Evolutionary conservation across 371 early-diverging fungal species (phyloP).

Genomic region (Saksenaea oblongispora): DNA sequence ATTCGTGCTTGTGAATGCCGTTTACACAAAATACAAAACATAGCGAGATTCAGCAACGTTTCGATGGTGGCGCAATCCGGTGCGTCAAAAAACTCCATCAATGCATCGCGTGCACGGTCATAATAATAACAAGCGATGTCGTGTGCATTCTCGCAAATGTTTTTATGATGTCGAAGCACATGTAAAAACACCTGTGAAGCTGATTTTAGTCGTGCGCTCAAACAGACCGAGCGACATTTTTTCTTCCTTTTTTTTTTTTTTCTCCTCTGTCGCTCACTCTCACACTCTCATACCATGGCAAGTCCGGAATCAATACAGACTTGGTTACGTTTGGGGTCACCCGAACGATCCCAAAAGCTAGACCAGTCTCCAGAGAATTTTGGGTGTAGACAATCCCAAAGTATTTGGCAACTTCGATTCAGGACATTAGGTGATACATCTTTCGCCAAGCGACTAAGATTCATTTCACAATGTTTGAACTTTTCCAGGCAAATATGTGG

Average conservation of each 20-base stretch:
- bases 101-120: slow-evolving; percentile 41
- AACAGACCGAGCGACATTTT: neutral
- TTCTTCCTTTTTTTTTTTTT: neutral
- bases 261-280: neutral
- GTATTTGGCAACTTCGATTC: slow-evolving; percentile 40
- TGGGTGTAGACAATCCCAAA: slow-evolving; percentile 51
- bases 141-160: slow-evolving; percentile 34
- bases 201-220: neutral
- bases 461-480: slow-evolving; percentile 30
- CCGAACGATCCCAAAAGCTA: slow-evolving; percentile 44
- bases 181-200: slow-evolving; percentile 29
- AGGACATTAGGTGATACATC: slow-evolving; percentile 40
- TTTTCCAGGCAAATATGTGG: slow-evolving; percentile 38
- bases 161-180: slow-evolving; percentile 39
- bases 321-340: slow-evolving; percentile 43
- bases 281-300: slow-evolving; percentile 26
- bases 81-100: slow-evolving; percentile 47
- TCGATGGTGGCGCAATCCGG: slow-evolving; percentile 45
- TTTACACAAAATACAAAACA: slow-evolving; percentile 42
- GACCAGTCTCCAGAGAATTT: slow-evolving; percentile 46
- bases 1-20: slow-evolving; percentile 42
- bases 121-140: slow-evolving; percentile 44
- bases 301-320: slow-evolving; percentile 47
- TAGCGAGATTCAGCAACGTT: slow-evolving; percentile 39
- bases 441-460: slow-evolving; percentile 30